phyloP scores from a whole-genome alignment of 2,329 filamentous ascomycete species.

The Aspergillus versicolor region DNA sequence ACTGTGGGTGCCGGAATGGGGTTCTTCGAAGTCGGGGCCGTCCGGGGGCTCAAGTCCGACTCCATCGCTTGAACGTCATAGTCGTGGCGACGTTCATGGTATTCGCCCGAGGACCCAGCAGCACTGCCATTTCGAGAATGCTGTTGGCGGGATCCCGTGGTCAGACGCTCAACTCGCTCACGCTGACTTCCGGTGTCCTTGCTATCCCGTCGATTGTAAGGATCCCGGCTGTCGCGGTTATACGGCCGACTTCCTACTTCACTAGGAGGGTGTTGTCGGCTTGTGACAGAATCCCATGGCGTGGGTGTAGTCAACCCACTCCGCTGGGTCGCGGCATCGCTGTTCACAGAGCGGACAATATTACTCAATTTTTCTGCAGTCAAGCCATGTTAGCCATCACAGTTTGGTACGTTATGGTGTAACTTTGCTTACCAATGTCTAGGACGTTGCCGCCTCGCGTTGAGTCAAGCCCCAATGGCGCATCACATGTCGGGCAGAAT shows the following conservation, averaged over 20 bases:
- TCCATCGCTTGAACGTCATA: conserved; percentile 98
- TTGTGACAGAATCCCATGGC: conserved; percentile 54
- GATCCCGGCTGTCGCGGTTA: conserved; percentile 29
- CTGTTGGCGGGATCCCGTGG: conserved; percentile 38
- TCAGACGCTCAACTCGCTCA: conserved; percentile 48
- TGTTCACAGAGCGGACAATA: conserved; percentile 80
- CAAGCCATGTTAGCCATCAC: conserved; percentile 23
- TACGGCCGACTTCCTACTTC: conserved; percentile 25
- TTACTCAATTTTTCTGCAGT: conserved; percentile 85
- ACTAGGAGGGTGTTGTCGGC: conserved; percentile 31
- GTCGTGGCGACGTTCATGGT: conserved; percentile 81
- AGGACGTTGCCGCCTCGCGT: conserved; percentile 90
- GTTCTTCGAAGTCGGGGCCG: conserved; percentile 64
- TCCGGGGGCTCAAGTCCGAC: conserved; percentile 71
- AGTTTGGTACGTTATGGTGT: background rate
- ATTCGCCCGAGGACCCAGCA: conserved; percentile 72
- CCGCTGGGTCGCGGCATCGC: conserved; percentile 56
- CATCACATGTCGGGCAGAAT: conserved; percentile 90
- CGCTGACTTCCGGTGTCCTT: conserved; percentile 42
- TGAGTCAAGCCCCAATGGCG: conserved; percentile 86
- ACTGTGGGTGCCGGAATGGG: conserved; percentile 88
- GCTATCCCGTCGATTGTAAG: conserved; percentile 38
- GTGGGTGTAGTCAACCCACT: conserved; percentile 59
- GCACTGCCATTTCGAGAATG: conserved; percentile 80
- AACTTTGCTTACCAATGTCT: conserved; percentile 69